Evolutionary conservation across 208 protist genomes (phyloP).

Genomic region (Trypanosoma platydactyli): DNA sequence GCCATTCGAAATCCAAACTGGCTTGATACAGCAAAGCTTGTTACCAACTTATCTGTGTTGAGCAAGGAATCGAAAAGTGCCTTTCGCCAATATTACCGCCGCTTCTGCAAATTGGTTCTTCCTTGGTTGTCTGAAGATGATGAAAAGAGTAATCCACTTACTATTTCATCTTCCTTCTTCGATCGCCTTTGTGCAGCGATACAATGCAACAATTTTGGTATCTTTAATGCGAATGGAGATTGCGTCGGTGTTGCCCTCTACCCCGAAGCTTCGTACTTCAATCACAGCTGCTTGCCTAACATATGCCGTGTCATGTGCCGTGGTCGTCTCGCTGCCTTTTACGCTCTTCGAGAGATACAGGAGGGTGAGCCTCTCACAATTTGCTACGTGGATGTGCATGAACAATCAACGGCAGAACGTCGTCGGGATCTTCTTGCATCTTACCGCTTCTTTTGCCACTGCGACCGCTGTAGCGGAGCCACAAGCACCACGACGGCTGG

Average conservation of each 20-base stretch:
- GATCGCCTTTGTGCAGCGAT: conserved; percentile 51
- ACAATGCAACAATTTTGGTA: conserved; percentile 72
- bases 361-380: conserved; percentile 57
- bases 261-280: conserved; percentile 75
- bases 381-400: conserved; percentile 72
- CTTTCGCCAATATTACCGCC: conserved; percentile 56
- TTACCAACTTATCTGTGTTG: conserved; percentile 67
- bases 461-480: conserved; percentile 53
- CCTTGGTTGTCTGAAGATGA: conserved; percentile 29
- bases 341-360: conserved; percentile 55
- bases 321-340: conserved; percentile 53
- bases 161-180: conserved; percentile 44
- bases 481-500: not conserved
- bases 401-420: conserved; percentile 56
- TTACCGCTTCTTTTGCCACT: conserved; percentile 74
- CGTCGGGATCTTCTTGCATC: conserved; percentile 47
- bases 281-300: conserved; percentile 74
- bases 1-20: conserved; percentile 35
- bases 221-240: conserved; percentile 42
- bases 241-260: conserved; percentile 60
- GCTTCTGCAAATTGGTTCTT: conserved; percentile 46
- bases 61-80: conserved; percentile 44
- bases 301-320: conserved; percentile 65
- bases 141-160: not conserved
- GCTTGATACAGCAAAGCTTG: conserved; percentile 43